phyloP scores from a whole-genome alignment of 2,329 filamentous ascomycete species.

The Colletotrichum acutatum region DNA sequence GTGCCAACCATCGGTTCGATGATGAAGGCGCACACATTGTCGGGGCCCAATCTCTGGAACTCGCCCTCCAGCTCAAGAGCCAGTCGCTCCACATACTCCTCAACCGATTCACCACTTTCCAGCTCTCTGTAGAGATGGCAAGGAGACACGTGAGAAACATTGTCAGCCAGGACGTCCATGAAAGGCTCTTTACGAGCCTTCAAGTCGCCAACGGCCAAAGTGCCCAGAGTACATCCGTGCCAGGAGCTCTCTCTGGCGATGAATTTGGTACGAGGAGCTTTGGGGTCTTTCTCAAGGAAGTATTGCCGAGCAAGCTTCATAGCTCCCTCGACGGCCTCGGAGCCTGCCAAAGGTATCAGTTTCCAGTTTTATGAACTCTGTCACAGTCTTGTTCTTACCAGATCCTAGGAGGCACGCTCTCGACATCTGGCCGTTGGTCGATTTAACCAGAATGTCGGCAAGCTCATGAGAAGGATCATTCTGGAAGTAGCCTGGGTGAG shows the following conservation, averaged over 20 bases:
- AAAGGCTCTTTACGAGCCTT: background rate
- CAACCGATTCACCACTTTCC: background rate
- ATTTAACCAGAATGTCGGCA: background rate
- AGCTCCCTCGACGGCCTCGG: background rate
- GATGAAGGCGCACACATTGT: background rate
- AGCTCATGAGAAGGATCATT: background rate
- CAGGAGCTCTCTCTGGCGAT: background rate
- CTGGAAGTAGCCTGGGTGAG: background rate
- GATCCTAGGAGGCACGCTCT: background rate
- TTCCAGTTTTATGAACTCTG: background rate
- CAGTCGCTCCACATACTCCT: background rate
- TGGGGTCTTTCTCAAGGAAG: background rate
- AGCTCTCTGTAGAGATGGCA: background rate
- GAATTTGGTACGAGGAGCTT: background rate
- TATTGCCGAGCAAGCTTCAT: background rate
- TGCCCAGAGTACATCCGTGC: background rate
- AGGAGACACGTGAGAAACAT: background rate
- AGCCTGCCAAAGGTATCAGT: background rate
- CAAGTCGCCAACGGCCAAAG: background rate
- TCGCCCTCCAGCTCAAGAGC: background rate
- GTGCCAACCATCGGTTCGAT: background rate
- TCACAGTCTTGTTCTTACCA: background rate
- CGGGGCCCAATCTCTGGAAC: background rate
- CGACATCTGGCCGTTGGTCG: background rate
- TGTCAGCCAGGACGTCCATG: background rate